Evolutionary conservation across 2,329 filamentous ascomycete genomes (phyloP), one percentile per base, ranked within the genome.

Genomic region (Botrytis tulipae): DNA sequence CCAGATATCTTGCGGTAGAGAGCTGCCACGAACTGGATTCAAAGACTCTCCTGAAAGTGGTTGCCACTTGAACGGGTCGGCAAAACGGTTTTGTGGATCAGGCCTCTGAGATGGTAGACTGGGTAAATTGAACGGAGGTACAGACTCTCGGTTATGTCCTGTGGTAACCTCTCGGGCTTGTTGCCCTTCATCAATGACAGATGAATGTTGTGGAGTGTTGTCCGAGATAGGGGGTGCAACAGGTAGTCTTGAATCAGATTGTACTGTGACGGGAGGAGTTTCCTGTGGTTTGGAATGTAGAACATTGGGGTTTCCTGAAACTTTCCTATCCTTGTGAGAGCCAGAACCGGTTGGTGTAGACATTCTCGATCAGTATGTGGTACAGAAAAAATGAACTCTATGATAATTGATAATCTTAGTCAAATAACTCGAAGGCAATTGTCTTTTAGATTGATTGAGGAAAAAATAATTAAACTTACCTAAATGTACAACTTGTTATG

Each of bases 401-500:
- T 22, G 9, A 5, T 6, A 57, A 14, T 32, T 57, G 14, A 18
- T 5, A 4, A 32, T 12, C 22, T 44, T 32, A 44, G 35, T 42
- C 18, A 16, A 25, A 25, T 20, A 25, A 68, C 10, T 3, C 1
- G n/a, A 54, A 42, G 16, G 22, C 0, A 12, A 51, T 20, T 10
- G n/a, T 8, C 1, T 6, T 5, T 14, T 32, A 3, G 4, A 1
- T 12, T 12, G 9, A 22, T 0, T 20, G 25, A 22, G 29, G 20
- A n/a, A 25, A 40, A 4, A 3, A 4, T 54, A 0, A 29, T 29
- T 54, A 2, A 67, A 54, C 14, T 54, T 54, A 42, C 35, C 14
- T 54, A 29, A 22, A 3, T 32, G 25, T 22, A 42, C 16, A 42
- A 57, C 4, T 25, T 32, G 16, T 8, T 2, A 9, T 18, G 8